These are phyloP conservation scores for Aspergillus pseudotamarii DNA, from an alignment of 2,329 filamentous ascomycete genomes.

Conservation along the genomic window DNA sequence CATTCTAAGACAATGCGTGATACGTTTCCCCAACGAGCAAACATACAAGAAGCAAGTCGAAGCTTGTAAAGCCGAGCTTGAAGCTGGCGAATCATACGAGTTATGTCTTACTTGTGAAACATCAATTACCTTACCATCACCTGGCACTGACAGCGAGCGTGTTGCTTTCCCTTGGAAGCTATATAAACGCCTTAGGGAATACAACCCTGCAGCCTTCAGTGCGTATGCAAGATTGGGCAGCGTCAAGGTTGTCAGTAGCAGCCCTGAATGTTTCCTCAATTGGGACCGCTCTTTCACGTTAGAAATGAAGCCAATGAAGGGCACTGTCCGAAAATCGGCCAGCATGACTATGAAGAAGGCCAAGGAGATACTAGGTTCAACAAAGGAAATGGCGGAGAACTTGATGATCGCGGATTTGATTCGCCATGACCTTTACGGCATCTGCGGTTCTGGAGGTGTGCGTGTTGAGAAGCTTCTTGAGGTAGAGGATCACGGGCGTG, in stretches of 20 bases:
- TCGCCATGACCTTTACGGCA: slow-evolving; percentile 87
- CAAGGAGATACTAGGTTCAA: slow-evolving; percentile 70
- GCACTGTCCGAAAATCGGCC: slow-evolving; percentile 80
- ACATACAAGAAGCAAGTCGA: slow-evolving; percentile 69
- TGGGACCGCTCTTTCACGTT: slow-evolving; percentile 56
- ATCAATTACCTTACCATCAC: slow-evolving; percentile 53
- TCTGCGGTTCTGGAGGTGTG: slow-evolving; percentile 75
- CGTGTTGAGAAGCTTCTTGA: slow-evolving; percentile 76
- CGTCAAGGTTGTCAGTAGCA: slow-evolving; percentile 76
- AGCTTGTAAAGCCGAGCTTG: slow-evolving; percentile 70
- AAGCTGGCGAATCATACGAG: slow-evolving; percentile 81
- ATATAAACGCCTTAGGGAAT: slow-evolving; percentile 68
- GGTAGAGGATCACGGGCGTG: slow-evolving; percentile 87
- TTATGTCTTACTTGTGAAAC: slow-evolving; percentile 81
- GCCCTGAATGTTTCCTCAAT: slow-evolving; percentile 84
- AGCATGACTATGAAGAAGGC: slow-evolving; percentile 73
- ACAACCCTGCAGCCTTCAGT: slow-evolving; percentile 82
- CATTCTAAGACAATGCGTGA: slow-evolving; percentile 32
- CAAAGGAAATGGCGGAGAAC: slow-evolving; percentile 94
- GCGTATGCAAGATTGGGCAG: slow-evolving; percentile 74
- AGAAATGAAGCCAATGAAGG: slow-evolving; percentile 89
- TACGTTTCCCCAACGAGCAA: slow-evolving; percentile 42
- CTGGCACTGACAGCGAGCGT: slow-evolving; percentile 23
- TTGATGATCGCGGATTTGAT: slow-evolving; percentile 98
- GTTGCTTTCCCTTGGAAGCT: slow-evolving; percentile 64